Conservation (phyloP, 352 stramenopile genomes). For the Globisporangium splendens region DNA sequence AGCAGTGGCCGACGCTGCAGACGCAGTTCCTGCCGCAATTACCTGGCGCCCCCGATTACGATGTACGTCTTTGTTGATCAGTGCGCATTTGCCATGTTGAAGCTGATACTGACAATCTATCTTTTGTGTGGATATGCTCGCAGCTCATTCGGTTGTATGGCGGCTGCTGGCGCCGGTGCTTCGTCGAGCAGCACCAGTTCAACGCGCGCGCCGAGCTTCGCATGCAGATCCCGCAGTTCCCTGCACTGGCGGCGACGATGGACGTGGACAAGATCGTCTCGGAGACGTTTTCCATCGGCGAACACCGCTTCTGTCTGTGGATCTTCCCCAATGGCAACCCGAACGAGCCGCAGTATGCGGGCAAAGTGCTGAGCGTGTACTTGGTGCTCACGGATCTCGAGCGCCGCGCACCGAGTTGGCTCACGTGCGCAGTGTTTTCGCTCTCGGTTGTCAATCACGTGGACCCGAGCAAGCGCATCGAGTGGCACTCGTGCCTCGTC, state of each 20-base stretch:
- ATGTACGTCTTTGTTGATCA: slow-evolving; percentile 36
- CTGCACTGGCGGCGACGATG: slow-evolving; percentile 19
- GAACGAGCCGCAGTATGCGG: slow-evolving; percentile 69
- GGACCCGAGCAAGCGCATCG: slow-evolving; percentile 42
- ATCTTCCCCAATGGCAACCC: slow-evolving; percentile 79
- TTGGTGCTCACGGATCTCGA: slow-evolving; percentile 75
- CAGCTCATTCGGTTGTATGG: slow-evolving; percentile 75
- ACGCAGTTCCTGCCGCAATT: slow-evolving; percentile 62
- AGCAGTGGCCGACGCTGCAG: slow-evolving; percentile 51
- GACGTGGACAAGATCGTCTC: slow-evolving; percentile 69
- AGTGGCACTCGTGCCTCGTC: slow-evolving; percentile 77
- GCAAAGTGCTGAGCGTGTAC: slow-evolving; percentile 70
- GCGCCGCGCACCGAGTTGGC: slow-evolving; percentile 45
- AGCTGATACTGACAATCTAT: neutral
- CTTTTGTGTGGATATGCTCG: neutral
- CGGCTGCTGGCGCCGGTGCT: slow-evolving; percentile 70
- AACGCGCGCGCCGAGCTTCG: slow-evolving; percentile 50
- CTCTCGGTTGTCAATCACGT: slow-evolving; percentile 54
- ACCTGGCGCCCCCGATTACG: slow-evolving; percentile 70
- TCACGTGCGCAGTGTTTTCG: slow-evolving; percentile 80
- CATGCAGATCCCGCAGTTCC: slow-evolving; percentile 58
- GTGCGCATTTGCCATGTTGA: neutral
- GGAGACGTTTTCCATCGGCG: slow-evolving; percentile 65
- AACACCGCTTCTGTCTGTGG: slow-evolving; percentile 78
- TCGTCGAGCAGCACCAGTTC: slow-evolving; percentile 41